Evolutionary conservation across 805 yeast genomes (phyloP), one percentile per base, ranked within the genome.

Genomic region (Hemisphaericaspora nanyangensis): DNA sequence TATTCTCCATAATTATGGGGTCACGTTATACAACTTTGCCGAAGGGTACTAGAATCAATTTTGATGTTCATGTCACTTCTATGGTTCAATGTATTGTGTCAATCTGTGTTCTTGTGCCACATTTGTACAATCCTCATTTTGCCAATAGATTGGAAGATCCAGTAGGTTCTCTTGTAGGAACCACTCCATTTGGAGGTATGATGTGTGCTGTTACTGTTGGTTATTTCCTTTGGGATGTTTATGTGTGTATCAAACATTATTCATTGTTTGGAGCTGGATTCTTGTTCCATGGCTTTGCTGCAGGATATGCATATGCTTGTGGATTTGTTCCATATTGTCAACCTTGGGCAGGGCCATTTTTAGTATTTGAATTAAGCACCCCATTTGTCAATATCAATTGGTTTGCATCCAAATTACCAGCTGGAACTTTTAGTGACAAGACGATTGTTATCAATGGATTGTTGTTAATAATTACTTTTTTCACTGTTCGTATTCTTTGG

Each of bases 311-410:
- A 29, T 86, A 90, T 56, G 52, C 63, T 2, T 61, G 76, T 37
- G 71, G 87, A 2, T 69, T 85, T 43, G 58, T 69, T 24, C 96
- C 96, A 3, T 85, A 80, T 60, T 77, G 87, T 55, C 79, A 82
- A 60, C 83, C 89, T 36, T 83, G 85, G 79, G 75, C 85, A 19
- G 91, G 95, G 1, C 79, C 82, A 16, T 93, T 90, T 58, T 70
- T 93, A 51, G 58, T 85, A 35, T 93, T 85, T 61, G 99, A 93
- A 63, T 73, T 85, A 29, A 83, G 95, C 34, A 86, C 97, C 2
- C 98, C 98, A 7, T 93, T 93, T 63, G 96, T 93, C 45, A 95
- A 93, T 61, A 59, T 86, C 56, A 87, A 93, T 60, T 93, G 97
- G 96, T 90, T 83, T 60, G 80, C 88, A 25, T 74, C 84, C 24